Evolutionary conservation across 169 alveolate species (phyloP).

Genomic region (Plasmodium relictum): DNA sequence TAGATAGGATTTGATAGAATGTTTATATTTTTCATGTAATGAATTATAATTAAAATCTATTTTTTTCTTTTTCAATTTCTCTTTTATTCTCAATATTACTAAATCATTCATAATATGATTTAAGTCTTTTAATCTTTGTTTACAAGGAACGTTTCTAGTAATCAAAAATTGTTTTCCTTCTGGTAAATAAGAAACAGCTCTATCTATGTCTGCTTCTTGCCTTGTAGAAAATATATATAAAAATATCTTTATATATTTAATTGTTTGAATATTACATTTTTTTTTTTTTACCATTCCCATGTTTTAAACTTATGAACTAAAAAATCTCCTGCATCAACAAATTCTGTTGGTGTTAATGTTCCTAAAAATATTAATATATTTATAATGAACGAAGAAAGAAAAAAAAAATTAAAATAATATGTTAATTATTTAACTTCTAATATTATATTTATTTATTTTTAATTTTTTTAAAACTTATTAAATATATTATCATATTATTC

Average conservation of each 20-base stretch:
- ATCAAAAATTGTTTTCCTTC: slow-evolving; percentile 77
- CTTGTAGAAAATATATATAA: slow-evolving; percentile 9
- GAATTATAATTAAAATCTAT: too few relatives aligned
- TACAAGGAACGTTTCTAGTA: slow-evolving; percentile 78
- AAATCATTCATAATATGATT: slow-evolving; percentile 48
- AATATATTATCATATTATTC: too few relatives aligned
- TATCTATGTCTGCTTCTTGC: slow-evolving; percentile 74
- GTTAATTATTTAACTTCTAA: neutral
- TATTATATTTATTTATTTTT: neutral
- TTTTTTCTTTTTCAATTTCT: too few relatives aligned
- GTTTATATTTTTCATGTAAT: neutral
- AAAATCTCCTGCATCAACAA: slow-evolving; percentile 84
- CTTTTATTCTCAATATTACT: slow-evolving; percentile 12
- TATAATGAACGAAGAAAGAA: slow-evolving; percentile 72
- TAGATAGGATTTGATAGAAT: neutral
- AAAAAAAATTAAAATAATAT: neutral
- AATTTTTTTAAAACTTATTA: neutral
- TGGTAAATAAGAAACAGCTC: slow-evolving; percentile 78
- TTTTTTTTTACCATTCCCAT: slow-evolving; percentile 80
- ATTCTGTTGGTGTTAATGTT: slow-evolving; percentile 79
- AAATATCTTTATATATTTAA: neutral
- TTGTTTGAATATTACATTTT: neutral
- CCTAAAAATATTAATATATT: slow-evolving; percentile 41
- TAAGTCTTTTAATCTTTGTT: slow-evolving; percentile 76
- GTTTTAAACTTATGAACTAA: slow-evolving; percentile 78